phyloP scores from a whole-genome alignment of 495 filamentous ascomycete species.

The Paragyromitra xinjiangensis region DNA sequence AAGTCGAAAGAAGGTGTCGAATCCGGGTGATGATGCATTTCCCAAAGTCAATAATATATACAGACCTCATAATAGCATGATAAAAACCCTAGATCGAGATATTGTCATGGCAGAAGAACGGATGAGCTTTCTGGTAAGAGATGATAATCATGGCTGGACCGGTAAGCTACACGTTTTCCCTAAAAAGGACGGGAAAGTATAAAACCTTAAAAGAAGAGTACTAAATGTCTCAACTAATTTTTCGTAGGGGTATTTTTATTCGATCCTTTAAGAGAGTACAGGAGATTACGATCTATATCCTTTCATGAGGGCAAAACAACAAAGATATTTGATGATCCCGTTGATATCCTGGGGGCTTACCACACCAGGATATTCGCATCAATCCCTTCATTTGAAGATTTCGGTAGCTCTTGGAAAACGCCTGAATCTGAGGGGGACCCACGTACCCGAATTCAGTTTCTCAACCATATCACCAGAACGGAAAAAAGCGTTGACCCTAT shows the following conservation, averaged over 20 bases:
- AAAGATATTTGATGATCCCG: neutral
- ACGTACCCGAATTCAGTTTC: slow-evolving; percentile 5
- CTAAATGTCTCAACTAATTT: neutral
- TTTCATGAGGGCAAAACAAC: neutral
- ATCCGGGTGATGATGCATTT: neutral
- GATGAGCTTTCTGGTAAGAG: neutral
- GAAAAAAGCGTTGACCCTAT: neutral
- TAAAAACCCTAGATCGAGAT: neutral
- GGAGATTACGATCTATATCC: neutral
- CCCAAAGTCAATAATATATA: neutral
- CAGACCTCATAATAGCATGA: neutral
- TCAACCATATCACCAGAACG: neutral
- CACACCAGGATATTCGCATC: neutral
- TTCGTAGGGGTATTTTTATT: neutral
- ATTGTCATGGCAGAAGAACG: slow-evolving; percentile 3
- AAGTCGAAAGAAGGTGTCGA: neutral
- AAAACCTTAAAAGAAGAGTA: neutral
- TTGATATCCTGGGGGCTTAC: neutral
- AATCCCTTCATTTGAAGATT: neutral
- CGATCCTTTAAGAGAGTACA: neutral
- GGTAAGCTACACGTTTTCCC: neutral
- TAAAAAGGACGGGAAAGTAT: neutral
- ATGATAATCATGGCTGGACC: neutral
- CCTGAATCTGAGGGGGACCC: neutral
- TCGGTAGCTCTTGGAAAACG: neutral